Evolutionary conservation across 2,329 filamentous ascomycete genomes (phyloP).

Genomic region (Fusarium devonianum): DNA sequence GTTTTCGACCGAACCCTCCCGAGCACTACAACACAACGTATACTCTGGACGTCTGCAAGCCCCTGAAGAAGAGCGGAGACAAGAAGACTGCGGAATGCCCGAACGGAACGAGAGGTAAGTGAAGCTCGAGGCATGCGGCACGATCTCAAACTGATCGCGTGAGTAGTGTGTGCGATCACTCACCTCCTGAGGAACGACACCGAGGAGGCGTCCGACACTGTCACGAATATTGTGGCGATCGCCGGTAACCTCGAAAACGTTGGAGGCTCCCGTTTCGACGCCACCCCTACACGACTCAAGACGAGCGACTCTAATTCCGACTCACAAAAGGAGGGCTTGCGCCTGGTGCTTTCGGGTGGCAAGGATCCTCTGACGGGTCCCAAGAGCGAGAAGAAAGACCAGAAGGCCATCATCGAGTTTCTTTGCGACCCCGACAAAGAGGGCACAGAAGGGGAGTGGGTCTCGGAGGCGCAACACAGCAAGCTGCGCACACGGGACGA

Average conservation of each 20-base stretch:
- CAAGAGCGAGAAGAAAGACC: conserved; percentile 59
- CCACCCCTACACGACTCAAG: conserved; percentile 71
- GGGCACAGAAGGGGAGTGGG: conserved; percentile 76
- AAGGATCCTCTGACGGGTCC: conserved; percentile 60
- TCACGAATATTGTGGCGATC: conserved; percentile 69
- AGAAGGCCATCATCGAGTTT: conserved; percentile 85
- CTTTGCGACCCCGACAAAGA: conserved; percentile 76
- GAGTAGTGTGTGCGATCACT: conserved; percentile 79
- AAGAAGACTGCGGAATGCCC: conserved; percentile 69
- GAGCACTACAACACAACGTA: conserved; percentile 75
- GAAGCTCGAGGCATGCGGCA: not conserved
- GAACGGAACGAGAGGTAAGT: conserved; percentile 70
- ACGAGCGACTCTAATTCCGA: conserved; percentile 70
- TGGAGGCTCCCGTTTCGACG: conserved; percentile 68
- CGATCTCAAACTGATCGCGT: conserved; percentile 14
- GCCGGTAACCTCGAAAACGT: conserved; percentile 72
- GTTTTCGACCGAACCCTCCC: conserved; percentile 59
- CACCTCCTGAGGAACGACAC: conserved; percentile 60
- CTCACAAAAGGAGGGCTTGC: conserved; percentile 73
- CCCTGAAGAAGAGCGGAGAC: conserved; percentile 68
- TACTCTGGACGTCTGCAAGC: conserved; percentile 78
- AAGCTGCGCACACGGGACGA: conserved; percentile 42
- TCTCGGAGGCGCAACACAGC: conserved; percentile 63
- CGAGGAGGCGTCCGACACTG: conserved; percentile 52
- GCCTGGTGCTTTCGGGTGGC: conserved; percentile 71